phyloP scores from a whole-genome alignment of 495 filamentous ascomycete species.

The Xylaria palmicola region DNA sequence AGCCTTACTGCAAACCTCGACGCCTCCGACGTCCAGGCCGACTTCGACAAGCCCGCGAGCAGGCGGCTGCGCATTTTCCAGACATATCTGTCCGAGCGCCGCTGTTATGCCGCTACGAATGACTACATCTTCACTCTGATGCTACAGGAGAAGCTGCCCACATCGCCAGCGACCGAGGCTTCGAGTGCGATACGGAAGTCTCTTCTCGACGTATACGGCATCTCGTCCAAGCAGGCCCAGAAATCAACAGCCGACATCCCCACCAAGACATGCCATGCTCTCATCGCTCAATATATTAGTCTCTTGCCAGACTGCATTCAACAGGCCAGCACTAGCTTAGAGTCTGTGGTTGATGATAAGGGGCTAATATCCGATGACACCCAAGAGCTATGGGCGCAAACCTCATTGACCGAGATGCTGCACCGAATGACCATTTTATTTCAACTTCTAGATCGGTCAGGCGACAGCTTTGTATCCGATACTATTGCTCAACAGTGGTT shows the following conservation, averaged over 20 bases:
- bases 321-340: conserved; percentile 29
- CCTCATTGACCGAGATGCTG: conserved; percentile 63
- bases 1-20: conserved; percentile 42
- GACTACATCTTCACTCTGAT: conserved; percentile 45
- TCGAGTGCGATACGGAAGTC: conserved; percentile 27
- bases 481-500: conserved; percentile 70
- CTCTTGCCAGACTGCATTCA: conserved; percentile 36
- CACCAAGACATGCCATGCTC: conserved; percentile 34
- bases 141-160: conserved; percentile 33
- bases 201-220: conserved; percentile 30
- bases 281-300: conserved; percentile 41
- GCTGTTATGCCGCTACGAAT: conserved; percentile 52
- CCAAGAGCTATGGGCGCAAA: conserved; percentile 62
- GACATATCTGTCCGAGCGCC: conserved; percentile 68
- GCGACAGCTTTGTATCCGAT: conserved; percentile 54
- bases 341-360: conserved; percentile 25
- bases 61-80: conserved; percentile 63
- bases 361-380: conserved; percentile 44
- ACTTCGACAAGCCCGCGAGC: conserved; percentile 56
- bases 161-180: conserved; percentile 27
- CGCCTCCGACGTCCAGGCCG: conserved; percentile 47
- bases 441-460: conserved; percentile 59
- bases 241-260: conserved; percentile 26
- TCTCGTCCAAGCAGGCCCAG: conserved; percentile 30
- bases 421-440: conserved; percentile 75